phyloP scores from a whole-genome alignment of 441 rosid species.

The Mallotus repandus region DNA sequence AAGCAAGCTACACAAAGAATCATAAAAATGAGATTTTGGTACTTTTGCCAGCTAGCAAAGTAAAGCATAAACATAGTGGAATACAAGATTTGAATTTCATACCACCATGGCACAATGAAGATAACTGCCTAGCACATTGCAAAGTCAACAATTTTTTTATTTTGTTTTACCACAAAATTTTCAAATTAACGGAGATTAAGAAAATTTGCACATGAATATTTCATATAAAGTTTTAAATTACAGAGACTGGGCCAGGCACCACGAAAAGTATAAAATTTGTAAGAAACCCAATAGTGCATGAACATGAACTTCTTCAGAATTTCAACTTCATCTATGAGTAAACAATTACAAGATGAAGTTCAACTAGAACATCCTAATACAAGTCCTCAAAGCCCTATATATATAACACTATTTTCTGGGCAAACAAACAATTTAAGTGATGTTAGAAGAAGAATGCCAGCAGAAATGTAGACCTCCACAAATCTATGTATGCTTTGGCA shows the following conservation, averaged over 20 bases:
- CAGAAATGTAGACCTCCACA: not conserved
- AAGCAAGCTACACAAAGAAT: constrained; percentile 62
- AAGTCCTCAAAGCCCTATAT: not conserved
- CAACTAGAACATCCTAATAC: not conserved
- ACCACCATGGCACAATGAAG: not conserved
- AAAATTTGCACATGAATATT: not conserved
- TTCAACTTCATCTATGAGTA: constrained; percentile 9
- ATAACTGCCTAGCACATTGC: not conserved
- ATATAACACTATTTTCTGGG: not conserved
- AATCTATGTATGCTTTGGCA: too few relatives aligned
- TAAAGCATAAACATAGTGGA: not conserved
- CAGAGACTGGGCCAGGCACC: not conserved
- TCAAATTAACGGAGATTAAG: not conserved
- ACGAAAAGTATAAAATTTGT: not conserved
- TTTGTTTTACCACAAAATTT: not conserved
- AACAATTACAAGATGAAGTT: not conserved
- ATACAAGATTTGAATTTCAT: not conserved
- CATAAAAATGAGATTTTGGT: constrained; percentile 3
- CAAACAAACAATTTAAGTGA: constrained; percentile 1
- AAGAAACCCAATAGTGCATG: not conserved
- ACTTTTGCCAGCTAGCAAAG: not conserved
- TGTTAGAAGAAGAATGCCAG: not conserved
- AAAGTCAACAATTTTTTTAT: not conserved
- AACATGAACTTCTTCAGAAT: constrained; percentile 1
- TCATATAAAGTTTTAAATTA: not conserved